phyloP scores from a whole-genome alignment of 2,329 filamentous ascomycete genomes.

The Colletotrichum sansevieriae region DNA sequence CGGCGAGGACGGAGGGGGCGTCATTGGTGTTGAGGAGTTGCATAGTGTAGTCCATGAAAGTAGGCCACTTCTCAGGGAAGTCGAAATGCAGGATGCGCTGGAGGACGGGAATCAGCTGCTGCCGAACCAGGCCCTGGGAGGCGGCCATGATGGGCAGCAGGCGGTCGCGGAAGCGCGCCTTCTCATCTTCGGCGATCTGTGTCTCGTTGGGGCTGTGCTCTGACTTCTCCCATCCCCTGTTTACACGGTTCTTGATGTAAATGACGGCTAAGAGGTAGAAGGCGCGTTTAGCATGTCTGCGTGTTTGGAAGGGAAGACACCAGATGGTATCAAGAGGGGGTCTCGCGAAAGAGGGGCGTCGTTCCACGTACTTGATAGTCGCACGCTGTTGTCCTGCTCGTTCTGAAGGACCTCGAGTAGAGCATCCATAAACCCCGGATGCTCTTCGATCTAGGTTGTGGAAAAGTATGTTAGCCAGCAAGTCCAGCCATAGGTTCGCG shows the following conservation, averaged over 20 bases:
- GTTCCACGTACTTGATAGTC: slow-evolving; percentile 82
- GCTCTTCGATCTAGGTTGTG: slow-evolving; percentile 81
- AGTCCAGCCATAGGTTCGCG: slow-evolving; percentile 39
- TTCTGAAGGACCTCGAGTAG: slow-evolving; percentile 90
- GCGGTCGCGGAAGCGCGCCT: slow-evolving; percentile 86
- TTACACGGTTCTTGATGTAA: slow-evolving; percentile 98
- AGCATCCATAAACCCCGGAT: slow-evolving; percentile 90
- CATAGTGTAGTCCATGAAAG: slow-evolving; percentile 92
- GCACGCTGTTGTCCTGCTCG: slow-evolving; percentile 87
- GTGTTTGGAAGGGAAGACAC: not conserved
- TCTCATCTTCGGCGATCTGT: slow-evolving; percentile 89
- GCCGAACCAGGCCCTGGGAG: slow-evolving; percentile 84
- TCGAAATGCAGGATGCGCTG: slow-evolving; percentile 97
- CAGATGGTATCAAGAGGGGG: slow-evolving; percentile 32
- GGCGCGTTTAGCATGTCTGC: slow-evolving; percentile 28
- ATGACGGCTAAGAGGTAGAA: slow-evolving; percentile 78
- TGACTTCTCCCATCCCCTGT: slow-evolving; percentile 86
- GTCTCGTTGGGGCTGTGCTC: slow-evolving; percentile 81
- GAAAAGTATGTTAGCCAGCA: slow-evolving; percentile 33
- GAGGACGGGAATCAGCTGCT: slow-evolving; percentile 92
- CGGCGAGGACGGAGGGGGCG: slow-evolving; percentile 88
- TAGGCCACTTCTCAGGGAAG: slow-evolving; percentile 94
- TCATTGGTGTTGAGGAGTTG: slow-evolving; percentile 90
- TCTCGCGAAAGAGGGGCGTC: slow-evolving; percentile 37
- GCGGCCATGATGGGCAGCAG: slow-evolving; percentile 89